Evolutionary conservation across 2,329 filamentous ascomycete species (phyloP).

Genomic region (Furcasterigmium furcatum): DNA sequence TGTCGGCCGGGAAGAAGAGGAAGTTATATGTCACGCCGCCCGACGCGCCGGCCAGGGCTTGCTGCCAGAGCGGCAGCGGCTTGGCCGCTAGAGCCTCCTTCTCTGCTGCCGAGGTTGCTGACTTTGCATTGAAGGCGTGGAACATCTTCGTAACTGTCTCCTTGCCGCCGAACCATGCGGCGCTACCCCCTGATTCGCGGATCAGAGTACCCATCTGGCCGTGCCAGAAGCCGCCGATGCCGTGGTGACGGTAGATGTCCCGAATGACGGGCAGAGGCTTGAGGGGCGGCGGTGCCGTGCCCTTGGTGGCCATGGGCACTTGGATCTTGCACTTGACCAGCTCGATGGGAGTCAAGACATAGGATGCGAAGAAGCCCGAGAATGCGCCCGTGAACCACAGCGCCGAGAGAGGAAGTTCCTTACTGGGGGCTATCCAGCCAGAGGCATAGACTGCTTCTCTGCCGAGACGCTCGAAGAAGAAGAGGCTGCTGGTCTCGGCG

Average conservation of each 20-base stretch:
- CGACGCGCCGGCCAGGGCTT: conserved; percentile 80
- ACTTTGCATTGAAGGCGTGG: conserved; percentile 50
- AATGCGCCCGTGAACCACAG: conserved; percentile 80
- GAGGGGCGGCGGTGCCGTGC: conserved; percentile 42
- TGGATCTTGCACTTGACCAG: conserved; percentile 99
- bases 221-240: conserved; percentile 86
- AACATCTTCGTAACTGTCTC: conserved; percentile 75
- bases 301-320: conserved; percentile 53
- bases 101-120: conserved; percentile 33
- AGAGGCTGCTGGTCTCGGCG: conserved; percentile 86
- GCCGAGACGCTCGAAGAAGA: conserved; percentile 82
- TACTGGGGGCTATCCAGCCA: conserved; percentile 45
- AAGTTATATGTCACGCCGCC: conserved; percentile 97
- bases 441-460: conserved; percentile 60
- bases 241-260: conserved; percentile 79
- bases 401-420: conserved; percentile 68
- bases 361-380: conserved; percentile 83
- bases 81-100: conserved; percentile 38
- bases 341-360: conserved; percentile 92
- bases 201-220: conserved; percentile 92
- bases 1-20: conserved; percentile 94
- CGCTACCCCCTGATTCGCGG: conserved; percentile 87
- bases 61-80: conserved; percentile 76
- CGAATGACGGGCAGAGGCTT: conserved; percentile 69
- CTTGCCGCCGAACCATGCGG: conserved; percentile 93